Percentiles rank a stretch among this genome's conserved stretches.
Evolutionary conservation across 1,284 basidiomycete species (phyloP).

Genomic region (Trametes sp.): DNA sequence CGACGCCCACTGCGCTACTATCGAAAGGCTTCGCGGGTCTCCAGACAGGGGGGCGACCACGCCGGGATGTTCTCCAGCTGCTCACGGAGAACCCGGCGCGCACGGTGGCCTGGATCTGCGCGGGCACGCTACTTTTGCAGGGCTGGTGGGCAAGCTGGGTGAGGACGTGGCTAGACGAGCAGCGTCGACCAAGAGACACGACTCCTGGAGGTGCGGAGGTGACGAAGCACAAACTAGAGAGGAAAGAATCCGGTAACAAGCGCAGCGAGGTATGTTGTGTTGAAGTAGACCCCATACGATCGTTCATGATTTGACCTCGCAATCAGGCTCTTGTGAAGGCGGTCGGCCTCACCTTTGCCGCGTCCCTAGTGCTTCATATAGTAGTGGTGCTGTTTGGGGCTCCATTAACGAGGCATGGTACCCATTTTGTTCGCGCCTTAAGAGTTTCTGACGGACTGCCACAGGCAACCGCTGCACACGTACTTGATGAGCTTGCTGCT

Average conservation of each 20-base stretch:
- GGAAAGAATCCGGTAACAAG: conserved; percentile 30
- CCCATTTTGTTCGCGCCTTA: conserved; percentile 11
- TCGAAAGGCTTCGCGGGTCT: conserved; percentile 34
- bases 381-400: conserved; percentile 79
- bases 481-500: conserved; percentile 74
- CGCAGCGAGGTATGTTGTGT: conserved; percentile 45
- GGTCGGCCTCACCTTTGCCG: conserved; percentile 57
- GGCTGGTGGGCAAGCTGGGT: conserved; percentile 80
- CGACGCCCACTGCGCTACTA: conserved; percentile 54
- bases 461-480: conserved; percentile 64
- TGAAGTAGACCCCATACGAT: conserved; percentile 5
- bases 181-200: conserved; percentile 22
- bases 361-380: conserved; percentile 56
- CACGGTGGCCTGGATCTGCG: conserved; percentile 68
- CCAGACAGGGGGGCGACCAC: conserved; percentile 54
- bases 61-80: conserved; percentile 61
- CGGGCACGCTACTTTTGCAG: conserved; percentile 66
- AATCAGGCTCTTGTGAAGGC: conserved; percentile 58
- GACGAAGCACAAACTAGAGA: conserved; percentile 47
- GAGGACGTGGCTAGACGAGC: conserved; percentile 53
- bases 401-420: conserved; percentile 65
- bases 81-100: conserved; percentile 69
- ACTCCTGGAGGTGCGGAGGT: conserved; percentile 34
- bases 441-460: not conserved
- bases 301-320: conserved; percentile 4